Evolutionary conservation across 306 rosid species (phyloP), one percentile per base, ranked within the genome.

Genomic region (Amphicarpaea edgeworthii): DNA sequence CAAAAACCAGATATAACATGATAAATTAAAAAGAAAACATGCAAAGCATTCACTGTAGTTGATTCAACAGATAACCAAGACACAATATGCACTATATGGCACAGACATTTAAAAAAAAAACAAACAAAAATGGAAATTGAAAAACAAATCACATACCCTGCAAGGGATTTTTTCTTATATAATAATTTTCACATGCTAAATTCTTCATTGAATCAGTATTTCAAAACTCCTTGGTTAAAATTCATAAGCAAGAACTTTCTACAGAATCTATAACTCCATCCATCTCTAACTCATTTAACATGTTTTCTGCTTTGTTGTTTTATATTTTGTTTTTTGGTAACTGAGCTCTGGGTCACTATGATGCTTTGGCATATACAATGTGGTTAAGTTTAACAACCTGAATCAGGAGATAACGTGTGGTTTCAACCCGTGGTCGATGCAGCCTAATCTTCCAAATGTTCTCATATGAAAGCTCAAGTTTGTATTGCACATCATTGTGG

Each of bases 401-500:
- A 81, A 94, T 75, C 76, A 88, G 77, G 73, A 94, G 94, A 70
- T 86, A 88, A 60, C 71, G 74, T 9, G 75, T 63, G 77, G 80
- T 19, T 70, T 43, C 73, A 75, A 72, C 85, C 12, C 12, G 81
- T 41, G 93, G 90, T 17, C 26, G 63, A 79, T 45, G 85, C 46
- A 86, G 75, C 82, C 89, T 88, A 26, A 87, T 84, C 84, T 93
- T 88, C 93, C 89, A 87, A 42, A 93, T 71, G 66, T 86, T 93
- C 75, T 90, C 94, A 19, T 88, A 89, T 2, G 77, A 85, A 46
- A 93, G 88, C 20, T 78, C 87, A 10, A 93, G 86, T 79, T 77
- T 87, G 69, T 88, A 89, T 21, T 85, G 76, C 61, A 61, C 50
- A 40, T 0, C 0, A 7, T 8, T 2, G 77, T 79, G 37, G 43